Conservation (phyloP, 1,284 basidiomycete species). For the Flammula alnicola region DNA sequence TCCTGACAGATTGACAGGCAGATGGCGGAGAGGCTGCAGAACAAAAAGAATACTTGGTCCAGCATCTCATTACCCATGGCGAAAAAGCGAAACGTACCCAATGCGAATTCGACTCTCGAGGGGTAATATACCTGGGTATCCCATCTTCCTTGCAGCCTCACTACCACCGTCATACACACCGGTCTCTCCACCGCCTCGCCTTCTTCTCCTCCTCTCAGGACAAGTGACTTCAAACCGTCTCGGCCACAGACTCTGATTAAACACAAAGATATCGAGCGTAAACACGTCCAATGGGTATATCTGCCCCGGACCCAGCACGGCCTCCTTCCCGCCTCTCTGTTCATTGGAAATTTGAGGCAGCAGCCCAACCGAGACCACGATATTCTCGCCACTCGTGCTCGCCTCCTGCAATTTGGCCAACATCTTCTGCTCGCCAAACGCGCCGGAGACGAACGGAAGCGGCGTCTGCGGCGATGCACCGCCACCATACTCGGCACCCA, state of each 20-base stretch:
- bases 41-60: constrained; percentile 7
- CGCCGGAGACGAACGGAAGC: constrained; percentile 51
- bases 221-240: constrained; percentile 79
- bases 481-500: constrained; percentile 16
- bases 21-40: constrained; percentile 73
- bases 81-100: constrained; percentile 54
- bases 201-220: constrained; percentile 54
- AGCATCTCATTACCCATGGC: constrained; percentile 8
- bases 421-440: constrained; percentile 39
- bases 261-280: constrained; percentile 86
- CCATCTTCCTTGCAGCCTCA: constrained; percentile 40
- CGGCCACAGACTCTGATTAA: constrained; percentile 81
- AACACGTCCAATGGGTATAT: constrained; percentile 80
- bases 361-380: constrained; percentile 78
- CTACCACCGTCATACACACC: constrained; percentile 33
- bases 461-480: constrained; percentile 55
- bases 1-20: constrained; percentile 84
- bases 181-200: constrained; percentile 44
- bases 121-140: constrained; percentile 69
- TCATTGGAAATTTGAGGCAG: constrained; percentile 23
- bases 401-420: constrained; percentile 31
- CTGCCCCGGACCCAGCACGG: constrained; percentile 39
- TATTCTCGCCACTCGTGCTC: constrained; percentile 49
- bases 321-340: constrained; percentile 23
- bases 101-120: constrained; percentile 83